Conservation (phyloP, 805 yeast genomes). For the Metschnikowia peoriensis region DNA sequence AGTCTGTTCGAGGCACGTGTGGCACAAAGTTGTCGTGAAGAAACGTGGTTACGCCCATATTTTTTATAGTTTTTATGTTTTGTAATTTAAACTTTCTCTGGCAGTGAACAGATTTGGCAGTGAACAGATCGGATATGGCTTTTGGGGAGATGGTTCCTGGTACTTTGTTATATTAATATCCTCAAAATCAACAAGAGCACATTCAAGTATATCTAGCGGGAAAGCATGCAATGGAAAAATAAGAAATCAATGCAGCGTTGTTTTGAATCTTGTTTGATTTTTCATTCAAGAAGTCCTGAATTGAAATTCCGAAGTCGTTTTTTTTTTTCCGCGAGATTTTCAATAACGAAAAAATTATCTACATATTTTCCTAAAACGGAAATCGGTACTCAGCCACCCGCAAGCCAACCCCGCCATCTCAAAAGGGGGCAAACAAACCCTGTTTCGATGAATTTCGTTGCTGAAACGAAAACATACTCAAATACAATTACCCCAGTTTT, state of each 20-base stretch:
- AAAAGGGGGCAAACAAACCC: neutral
- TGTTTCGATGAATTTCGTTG: no score
- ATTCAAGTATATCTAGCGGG: no score
- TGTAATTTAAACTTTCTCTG: no score
- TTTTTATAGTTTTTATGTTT: neutral
- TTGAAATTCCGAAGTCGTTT: neutral
- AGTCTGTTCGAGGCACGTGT: slow-evolving; percentile 8
- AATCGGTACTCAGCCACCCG: neutral
- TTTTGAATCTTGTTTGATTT: no score
- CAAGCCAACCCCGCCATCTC: neutral
- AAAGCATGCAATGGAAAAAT: no score
- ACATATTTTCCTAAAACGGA: neutral
- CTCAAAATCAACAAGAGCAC: no score
- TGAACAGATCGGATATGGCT: no score
- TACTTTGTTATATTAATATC: no score
- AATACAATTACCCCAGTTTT: no score
- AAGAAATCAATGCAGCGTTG: neutral
- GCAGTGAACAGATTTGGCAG: no score
- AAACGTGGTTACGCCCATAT: slow-evolving; percentile 10
- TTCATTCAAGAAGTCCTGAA: neutral
- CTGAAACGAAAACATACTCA: no score
- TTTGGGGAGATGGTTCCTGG: no score
- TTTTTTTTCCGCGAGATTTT: neutral
- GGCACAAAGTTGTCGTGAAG: slow-evolving; percentile 18
- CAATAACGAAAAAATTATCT: neutral